phyloP scores from a whole-genome alignment of 805 yeast species.

The Ogataea nitratoaversa region DNA sequence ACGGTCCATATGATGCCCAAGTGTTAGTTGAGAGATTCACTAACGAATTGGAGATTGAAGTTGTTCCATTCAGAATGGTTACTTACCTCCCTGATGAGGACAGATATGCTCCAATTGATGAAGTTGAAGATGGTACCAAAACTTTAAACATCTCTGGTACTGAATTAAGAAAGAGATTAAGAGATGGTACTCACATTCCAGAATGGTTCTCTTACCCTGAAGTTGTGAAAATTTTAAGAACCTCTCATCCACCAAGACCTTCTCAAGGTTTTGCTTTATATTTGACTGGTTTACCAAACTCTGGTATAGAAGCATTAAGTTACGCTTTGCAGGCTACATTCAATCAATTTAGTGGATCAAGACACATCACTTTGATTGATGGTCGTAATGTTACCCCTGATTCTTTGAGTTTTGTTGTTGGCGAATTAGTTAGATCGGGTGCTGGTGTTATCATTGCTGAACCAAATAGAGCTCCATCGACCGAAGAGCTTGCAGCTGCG shows the following conservation, averaged over 20 bases:
- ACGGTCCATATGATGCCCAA: constrained; percentile 97
- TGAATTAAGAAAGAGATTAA: constrained; percentile 82
- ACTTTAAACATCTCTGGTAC: constrained; percentile 90
- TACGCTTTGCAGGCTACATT: constrained; percentile 85
- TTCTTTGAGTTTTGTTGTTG: constrained; percentile 58
- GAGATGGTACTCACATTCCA: constrained; percentile 85
- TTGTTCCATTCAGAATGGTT: constrained; percentile 96
- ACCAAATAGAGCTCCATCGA: constrained; percentile 38
- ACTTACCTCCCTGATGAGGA: constrained; percentile 94
- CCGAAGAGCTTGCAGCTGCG: constrained; percentile 39
- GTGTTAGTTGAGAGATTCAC: constrained; percentile 72
- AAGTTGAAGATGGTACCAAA: constrained; percentile 71
- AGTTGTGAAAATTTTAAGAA: constrained; percentile 86
- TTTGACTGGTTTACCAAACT: constrained; percentile 54
- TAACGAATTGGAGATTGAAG: constrained; percentile 78
- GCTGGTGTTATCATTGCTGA: constrained; percentile 80
- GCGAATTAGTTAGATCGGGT: constrained; percentile 84
- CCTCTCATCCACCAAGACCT: constrained; percentile 87
- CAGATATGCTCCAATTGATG: constrained; percentile 92
- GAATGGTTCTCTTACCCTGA: constrained; percentile 98
- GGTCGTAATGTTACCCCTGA: constrained; percentile 27
- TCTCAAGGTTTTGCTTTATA: constrained; percentile 83
- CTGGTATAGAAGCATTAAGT: constrained; percentile 63
- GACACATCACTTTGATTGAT: constrained; percentile 63
- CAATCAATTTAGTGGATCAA: constrained; percentile 83